Percentiles rank a stretch among this genome's conserved stretches.
These are phyloP conservation scores for Auricularia heimuer DNA, from an alignment of 768 basidiomycete genomes.

Conservation along the genomic window DNA sequence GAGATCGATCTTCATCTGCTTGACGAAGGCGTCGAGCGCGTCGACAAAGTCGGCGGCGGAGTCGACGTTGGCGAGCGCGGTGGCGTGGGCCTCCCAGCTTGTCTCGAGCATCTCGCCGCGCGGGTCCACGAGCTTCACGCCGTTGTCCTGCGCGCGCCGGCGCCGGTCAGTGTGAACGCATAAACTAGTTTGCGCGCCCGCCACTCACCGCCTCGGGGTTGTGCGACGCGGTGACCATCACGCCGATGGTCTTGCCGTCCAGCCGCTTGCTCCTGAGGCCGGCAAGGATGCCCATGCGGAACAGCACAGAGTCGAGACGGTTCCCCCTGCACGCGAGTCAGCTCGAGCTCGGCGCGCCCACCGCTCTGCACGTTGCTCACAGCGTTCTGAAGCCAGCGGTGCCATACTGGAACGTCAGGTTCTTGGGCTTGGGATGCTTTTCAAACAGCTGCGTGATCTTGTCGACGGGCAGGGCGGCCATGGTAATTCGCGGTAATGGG, in stretches of 20 bases:
- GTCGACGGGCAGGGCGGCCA: constrained; percentile 18
- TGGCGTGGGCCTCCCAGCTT: constrained; percentile 86
- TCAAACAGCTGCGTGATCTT: constrained; percentile 42
- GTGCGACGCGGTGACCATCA: constrained; percentile 99
- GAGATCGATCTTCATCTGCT: constrained; percentile 62
- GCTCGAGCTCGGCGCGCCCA: not conserved
- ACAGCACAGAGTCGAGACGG: constrained; percentile 81
- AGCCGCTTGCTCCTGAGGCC: constrained; percentile 83
- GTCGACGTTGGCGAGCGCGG: constrained; percentile 72
- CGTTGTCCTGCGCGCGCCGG: constrained; percentile 66
- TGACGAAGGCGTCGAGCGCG: constrained; percentile 52
- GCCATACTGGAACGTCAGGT: constrained; percentile 74
- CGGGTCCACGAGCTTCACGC: constrained; percentile 96
- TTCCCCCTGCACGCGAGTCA: constrained; percentile 38
- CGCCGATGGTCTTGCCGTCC: constrained; percentile 86
- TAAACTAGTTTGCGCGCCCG: constrained; percentile 5
- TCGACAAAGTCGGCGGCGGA: constrained; percentile 64
- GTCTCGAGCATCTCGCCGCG: constrained; percentile 94
- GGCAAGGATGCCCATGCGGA: constrained; percentile 85
- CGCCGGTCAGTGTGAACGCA: constrained; percentile 1
- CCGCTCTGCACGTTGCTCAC: constrained; percentile 36
- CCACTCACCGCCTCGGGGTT: constrained; percentile 82
- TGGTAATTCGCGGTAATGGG: not conserved
- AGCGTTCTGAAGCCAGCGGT: constrained; percentile 90
- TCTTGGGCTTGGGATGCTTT: constrained; percentile 60